Evolutionary conservation across 2,329 filamentous ascomycete species (phyloP), one percentile per base, ranked within the genome.

Genomic region (Aspergillus thermomutatus): DNA sequence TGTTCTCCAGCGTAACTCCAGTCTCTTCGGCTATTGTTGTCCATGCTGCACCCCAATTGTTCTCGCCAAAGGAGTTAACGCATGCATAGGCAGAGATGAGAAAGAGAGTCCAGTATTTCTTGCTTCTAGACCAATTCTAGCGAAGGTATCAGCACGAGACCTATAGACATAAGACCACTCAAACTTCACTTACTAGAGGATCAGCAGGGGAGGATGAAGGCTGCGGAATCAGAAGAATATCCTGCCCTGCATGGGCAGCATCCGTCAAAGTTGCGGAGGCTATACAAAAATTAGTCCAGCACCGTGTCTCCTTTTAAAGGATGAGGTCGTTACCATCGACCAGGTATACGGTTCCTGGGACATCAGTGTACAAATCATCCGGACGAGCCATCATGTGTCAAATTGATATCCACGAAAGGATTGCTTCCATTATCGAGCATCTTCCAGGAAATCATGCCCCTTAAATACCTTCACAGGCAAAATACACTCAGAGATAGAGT

Each of bases 21-120:
- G 73, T 75, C 6, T 77, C 72, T 1, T 69, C 60, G 8, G 72
- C 71, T n/a, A 77, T 72, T 10, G 71, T 70, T 0, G 74, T 76
- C 74, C 74, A 77, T 47, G 74, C 72, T 17, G 75, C 74, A n/a
- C 75, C 75, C 43, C 72, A 68, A 40, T 72, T 74, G 52, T 76
- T 77, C 55, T 77, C 74, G 14, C 73, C 74, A 54, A 72, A 75
- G 1, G 73, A 75, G 57, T 74, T 73, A 1, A 74, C 70, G 43
- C 75, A 77, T 2, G 75, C 74, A 51, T 77, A 78, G 1, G 74
- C 55, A 1, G 74, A 71, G 1, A 76, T 69, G 3, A 78, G 57
- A 54, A 75, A 73, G 1, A 77, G 66, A 10, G 73, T 71, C 61
- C 72, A 77, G 58, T 70, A 69, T 47, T 77, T 77, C 59, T 77